These are phyloP conservation scores for Haematococcus sp. DNA, from an alignment of 139 green algal species.

Conservation along the genomic window DNA sequence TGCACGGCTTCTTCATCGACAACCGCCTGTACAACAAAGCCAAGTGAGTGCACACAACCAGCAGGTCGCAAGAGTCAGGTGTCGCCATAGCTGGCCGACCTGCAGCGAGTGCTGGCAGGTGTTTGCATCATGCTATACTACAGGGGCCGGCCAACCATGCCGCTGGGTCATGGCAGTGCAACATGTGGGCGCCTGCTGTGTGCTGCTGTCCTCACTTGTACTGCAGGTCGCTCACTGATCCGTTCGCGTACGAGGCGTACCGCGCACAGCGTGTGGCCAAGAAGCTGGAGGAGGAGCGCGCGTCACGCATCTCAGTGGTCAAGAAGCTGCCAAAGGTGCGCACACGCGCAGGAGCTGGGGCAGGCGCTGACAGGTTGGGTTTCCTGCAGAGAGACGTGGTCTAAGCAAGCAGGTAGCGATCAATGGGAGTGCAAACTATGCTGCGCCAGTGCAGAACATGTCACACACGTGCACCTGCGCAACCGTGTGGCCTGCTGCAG, in stretches of 20 bases:
- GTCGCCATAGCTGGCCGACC: too few relatives aligned
- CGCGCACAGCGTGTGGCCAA: constrained; percentile 74
- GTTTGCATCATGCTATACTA: too few relatives aligned
- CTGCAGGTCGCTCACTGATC: constrained; percentile 51
- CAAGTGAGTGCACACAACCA: constrained; percentile 22
- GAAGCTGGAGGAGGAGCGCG: constrained; percentile 87
- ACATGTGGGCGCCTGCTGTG: too few relatives aligned
- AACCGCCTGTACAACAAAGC: constrained; percentile 83
- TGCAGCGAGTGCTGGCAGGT: too few relatives aligned
- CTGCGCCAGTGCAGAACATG: background rate
- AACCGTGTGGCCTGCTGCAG: constrained; percentile 22
- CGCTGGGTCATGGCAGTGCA: too few relatives aligned
- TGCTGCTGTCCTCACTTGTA: background rate
- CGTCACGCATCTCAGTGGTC: constrained; percentile 74
- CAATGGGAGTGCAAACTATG: too few relatives aligned
- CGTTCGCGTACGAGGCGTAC: constrained; percentile 91
- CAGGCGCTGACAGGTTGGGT: background rate
- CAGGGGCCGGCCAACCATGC: too few relatives aligned
- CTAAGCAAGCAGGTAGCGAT: too few relatives aligned
- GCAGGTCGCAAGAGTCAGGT: too few relatives aligned
- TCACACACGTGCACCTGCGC: background rate
- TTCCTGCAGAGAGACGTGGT: background rate
- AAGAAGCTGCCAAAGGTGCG: constrained; percentile 83
- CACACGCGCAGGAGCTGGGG: too few relatives aligned
- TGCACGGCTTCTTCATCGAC: constrained; percentile 99